Evolutionary conservation across 2,329 filamentous ascomycete species (phyloP), one percentile per base, ranked within the genome.

Genomic region (Colletotrichum sp.): DNA sequence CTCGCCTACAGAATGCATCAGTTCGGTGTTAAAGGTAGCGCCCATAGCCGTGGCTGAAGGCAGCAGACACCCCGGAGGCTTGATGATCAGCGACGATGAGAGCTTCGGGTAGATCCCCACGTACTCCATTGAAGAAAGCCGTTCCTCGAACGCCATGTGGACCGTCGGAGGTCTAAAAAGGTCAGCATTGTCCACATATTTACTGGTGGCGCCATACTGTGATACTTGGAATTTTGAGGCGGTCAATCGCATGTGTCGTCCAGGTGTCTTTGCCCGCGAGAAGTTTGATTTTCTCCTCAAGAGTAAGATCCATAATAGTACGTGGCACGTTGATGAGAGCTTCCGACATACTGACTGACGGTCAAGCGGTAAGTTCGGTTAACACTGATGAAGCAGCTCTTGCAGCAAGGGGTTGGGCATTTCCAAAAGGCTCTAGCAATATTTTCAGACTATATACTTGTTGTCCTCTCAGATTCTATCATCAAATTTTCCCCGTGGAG

Each of bases 21-120:
- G 10, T 28, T 58, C 56, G 5, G 43, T 32, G 65, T 74, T 58
- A 15, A 68, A 74, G 3, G 58, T 69, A 5, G 71, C 56, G 9
- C 65, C 71, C 71, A 69, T 68, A 0, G 56, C 62, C 13, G 70
- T 72, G 25, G 70, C 62, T 48, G 62, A 72, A 5, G 70, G 62
- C 16, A 72, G 9, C 27, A 52, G 18, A 27, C 39, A 70, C n/a
- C 58, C 58, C 8, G 56, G 30, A 13, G 27, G 58, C 68, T 65
- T n/a, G 15, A n/a, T 1, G 13, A 6, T 52, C 13, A 62, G 58
- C 3, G 18, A 30, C 3, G 36, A 8, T 4, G 7, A 22, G 28
- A 48, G 32, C 12, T 25, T 30, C n/a, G 18, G 25, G 25, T 12
- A 22, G 56, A 25, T 7, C 15, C 18, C 27, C 48, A 58, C 48